A percentile compares a stretch with the other conserved stretches of the same genome.
phyloP scores from a whole-genome alignment of 1,284 basidiomycete genomes.

The Coniophora puteana region DNA sequence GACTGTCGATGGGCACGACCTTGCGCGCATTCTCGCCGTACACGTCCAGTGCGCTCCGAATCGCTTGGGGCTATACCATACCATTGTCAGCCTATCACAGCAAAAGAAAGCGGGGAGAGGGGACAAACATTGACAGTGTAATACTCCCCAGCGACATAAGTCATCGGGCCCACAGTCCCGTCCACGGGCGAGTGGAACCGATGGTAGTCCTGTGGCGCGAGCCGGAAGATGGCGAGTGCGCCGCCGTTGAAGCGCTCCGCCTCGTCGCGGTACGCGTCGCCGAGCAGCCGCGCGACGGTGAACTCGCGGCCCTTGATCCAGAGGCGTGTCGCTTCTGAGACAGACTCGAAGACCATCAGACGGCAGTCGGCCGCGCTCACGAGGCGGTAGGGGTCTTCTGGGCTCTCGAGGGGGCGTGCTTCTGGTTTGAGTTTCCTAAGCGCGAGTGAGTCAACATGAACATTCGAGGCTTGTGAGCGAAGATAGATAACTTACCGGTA shows the following conservation, averaged over 20 bases:
- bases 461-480: too few relatives aligned
- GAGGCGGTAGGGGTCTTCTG: conserved; percentile 71
- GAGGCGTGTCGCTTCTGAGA: conserved; percentile 79
- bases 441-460: conserved; percentile 29
- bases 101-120: conserved; percentile 9
- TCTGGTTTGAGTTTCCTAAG: conserved; percentile 80
- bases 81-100: conserved; percentile 4
- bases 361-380: conserved; percentile 93
- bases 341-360: conserved; percentile 88
- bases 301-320: conserved; percentile 99
- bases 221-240: conserved; percentile 79
- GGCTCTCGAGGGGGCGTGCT: conserved; percentile 75
- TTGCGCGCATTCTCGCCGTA: conserved; percentile 93
- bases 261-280: conserved; percentile 70
- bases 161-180: conserved; percentile 79
- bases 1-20: conserved; percentile 85
- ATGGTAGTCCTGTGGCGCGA: conserved; percentile 98
- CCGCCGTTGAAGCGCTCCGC: conserved; percentile 75
- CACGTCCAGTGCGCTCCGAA: conserved; percentile 82
- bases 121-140: conserved; percentile 81
- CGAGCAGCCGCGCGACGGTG: conserved; percentile 75
- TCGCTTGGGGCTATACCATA: conserved; percentile 66
- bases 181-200: conserved; percentile 93
- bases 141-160: conserved; percentile 81
- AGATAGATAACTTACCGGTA: conserved; percentile 46